phyloP scores from a whole-genome alignment of 352 stramenopile species.

The Phytophthora nicotianae region DNA sequence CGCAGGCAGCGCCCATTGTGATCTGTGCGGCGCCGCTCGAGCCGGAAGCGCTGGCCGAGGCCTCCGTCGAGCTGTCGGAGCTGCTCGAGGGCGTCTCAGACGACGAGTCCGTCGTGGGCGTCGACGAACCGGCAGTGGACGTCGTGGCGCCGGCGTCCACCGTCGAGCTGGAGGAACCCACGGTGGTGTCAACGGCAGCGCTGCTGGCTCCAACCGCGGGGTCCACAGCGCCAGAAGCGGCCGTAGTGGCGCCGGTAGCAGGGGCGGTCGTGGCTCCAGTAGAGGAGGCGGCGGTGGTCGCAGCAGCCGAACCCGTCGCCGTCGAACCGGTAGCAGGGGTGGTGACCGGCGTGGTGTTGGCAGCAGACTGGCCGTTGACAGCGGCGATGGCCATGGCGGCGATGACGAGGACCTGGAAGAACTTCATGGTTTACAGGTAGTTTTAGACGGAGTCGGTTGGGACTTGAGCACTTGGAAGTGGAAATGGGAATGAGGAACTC shows the following conservation, averaged over 20 bases:
- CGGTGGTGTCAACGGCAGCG: slow-evolving; percentile 14
- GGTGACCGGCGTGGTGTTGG: slow-evolving; percentile 14
- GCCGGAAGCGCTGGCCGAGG: slow-evolving; percentile 26
- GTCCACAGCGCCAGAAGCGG: slow-evolving; percentile 15
- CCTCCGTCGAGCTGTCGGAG: slow-evolving; percentile 9
- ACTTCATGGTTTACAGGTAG: slow-evolving; percentile 32
- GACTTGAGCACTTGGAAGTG: slow-evolving; percentile 31
- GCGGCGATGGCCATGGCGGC: slow-evolving; percentile 31
- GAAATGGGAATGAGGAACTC: slow-evolving; percentile 20
- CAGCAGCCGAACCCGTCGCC: slow-evolving; percentile 2
- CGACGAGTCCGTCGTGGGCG: slow-evolving; percentile 25
- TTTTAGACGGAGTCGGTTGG: slow-evolving; percentile 10
- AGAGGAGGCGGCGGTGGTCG: slow-evolving; percentile 2
- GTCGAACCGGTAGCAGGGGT: slow-evolving; percentile 10
- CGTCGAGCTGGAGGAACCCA: slow-evolving; percentile 18
- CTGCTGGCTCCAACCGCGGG: slow-evolving; percentile 17
- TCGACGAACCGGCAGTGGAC: slow-evolving; percentile 5
- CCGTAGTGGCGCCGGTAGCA: slow-evolving; percentile 8
- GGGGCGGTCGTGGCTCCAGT: slow-evolving; percentile 4
- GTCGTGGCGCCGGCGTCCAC: slow-evolving; percentile 8
- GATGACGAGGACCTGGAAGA: slow-evolving; percentile 37
- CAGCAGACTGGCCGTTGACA: slow-evolving; percentile 28
- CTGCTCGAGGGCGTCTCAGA: slow-evolving; percentile 13
- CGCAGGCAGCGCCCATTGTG: slow-evolving; percentile 27
- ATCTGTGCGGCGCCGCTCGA: slow-evolving; percentile 32